These are phyloP conservation scores for Neurospora sp. DNA, from an alignment of 2,329 filamentous ascomycete species.

Conservation along the genomic window DNA sequence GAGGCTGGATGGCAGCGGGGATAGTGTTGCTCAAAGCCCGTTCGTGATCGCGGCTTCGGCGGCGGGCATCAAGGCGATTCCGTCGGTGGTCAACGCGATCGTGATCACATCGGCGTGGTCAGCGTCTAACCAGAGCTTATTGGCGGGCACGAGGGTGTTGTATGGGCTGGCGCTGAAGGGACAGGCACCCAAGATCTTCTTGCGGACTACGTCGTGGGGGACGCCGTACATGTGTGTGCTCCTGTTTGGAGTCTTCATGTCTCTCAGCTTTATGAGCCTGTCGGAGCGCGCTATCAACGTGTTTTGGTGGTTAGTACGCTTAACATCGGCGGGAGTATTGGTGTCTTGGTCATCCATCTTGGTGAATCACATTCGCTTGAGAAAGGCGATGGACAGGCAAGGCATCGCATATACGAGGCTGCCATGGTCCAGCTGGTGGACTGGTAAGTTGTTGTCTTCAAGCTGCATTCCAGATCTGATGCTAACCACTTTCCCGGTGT, in stretches of 20 bases:
- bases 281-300: conserved; percentile 49
- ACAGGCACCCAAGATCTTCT: conserved; percentile 48
- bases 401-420: conserved; percentile 38
- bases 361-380: conserved; percentile 49
- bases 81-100: conserved; percentile 66
- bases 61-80: conserved; percentile 57
- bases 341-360: conserved; percentile 53
- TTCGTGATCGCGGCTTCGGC: conserved; percentile 64
- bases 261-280: conserved; percentile 48
- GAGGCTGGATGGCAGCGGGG: conserved; percentile 32
- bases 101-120: conserved; percentile 66
- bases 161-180: conserved; percentile 50
- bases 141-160: conserved; percentile 48
- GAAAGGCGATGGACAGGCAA: conserved; percentile 44
- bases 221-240: conserved; percentile 49
- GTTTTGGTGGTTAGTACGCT: conserved; percentile 54
- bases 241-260: conserved; percentile 44
- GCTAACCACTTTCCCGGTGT: neutral
- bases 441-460: conserved; percentile 32
- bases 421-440: conserved; percentile 56
- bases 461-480: neutral
- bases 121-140: conserved; percentile 56
- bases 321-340: conserved; percentile 53
- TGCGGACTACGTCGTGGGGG: conserved; percentile 40
- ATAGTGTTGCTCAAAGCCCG: conserved; percentile 42